Evolutionary conservation across 1,139 yeast species (phyloP), one percentile per base, ranked within the genome.

Genomic region (Hyphopichia wangnamkhiaoensis): DNA sequence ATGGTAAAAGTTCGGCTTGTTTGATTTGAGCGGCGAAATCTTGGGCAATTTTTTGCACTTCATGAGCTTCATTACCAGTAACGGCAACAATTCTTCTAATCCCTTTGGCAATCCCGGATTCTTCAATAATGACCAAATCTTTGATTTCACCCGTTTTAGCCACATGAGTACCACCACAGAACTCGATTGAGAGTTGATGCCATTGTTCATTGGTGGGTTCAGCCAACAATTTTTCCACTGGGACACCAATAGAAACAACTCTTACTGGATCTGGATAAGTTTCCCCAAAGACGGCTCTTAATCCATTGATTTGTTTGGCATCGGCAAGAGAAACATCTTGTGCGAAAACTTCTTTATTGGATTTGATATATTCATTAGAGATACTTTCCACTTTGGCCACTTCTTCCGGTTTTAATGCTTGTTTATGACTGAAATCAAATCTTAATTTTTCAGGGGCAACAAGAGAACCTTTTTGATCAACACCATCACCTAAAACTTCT

Each of bases 121-220:
- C 99, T 73, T 93, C 99, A 49, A 84, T 73, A 41, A 93, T 78
- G 33, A 93, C 87, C 50, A 93, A 80, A 53, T 87, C 93, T 65
- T 90, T 90, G 61, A 93, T 94, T 48, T 93, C 98, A 44, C 93
- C 87, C 17, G 98, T 91, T 63, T 84, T 84, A 39, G 80, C 78
- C 49, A 93, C 97, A 58, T 93, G 99, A 14, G 98, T 93, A 67
- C 99, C 99, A 68, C 99, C 99, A 69, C 99, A 93, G 75, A 93
- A 91, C 70, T 94, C 99, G 52, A 94, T 75, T 4, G 97, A 88
- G 53, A 79, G 73, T 39, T 79, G 71, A 52, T 65, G 68, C 98
- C 98, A 93, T 55, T 86, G 79, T 38, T 69, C 69, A 56, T 78
- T 85, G 21, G 68, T 50, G 50, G 98, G 96, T 51, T 83, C 73